Evolutionary conservation across 2,329 filamentous ascomycete genomes (phyloP), one percentile per base, ranked within the genome.

Genomic region (Pseudocercospora cruenta): DNA sequence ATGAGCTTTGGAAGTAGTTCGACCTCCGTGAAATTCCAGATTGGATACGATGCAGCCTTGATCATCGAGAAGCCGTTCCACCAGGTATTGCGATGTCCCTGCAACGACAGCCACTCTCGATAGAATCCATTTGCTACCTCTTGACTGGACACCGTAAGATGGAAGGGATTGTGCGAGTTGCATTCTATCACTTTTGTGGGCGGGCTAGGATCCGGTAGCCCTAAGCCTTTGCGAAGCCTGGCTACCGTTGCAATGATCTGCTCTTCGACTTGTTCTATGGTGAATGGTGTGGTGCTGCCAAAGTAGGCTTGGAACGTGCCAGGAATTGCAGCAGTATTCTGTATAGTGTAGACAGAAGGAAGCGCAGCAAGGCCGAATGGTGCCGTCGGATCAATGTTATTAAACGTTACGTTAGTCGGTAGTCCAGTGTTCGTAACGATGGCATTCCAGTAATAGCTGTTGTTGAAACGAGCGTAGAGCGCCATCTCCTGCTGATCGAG

Each of bases 401-500:
- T 64, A 26, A 72, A 28, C n/a, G 59, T 59, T 55, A 62, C 65
- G 58, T 71, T 70, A 28, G 39, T 31, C 16, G 71, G 70, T 4
- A 72, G 57, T 10, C 68, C 70, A 16, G 65, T 65, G 51, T 72
- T 68, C 28, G 60, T 55, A 7, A 73, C 43, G n/a, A 73, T 60
- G 1, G 65, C 60, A 54, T 70, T 66, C 67, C 66, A 73, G 59
- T 71, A 71, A 65, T 69, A 70, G 51, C 58, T 76, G 62, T 77
- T 76, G n/a, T 59, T 65, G 66, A 81, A 81, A 62, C 81, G 75
- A 2, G 62, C 19, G 61, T 84, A 83, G 3, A 83, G 31, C 0
- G 49, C 22, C 0, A 19, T 58, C 63, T 85, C 83, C 0, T 69
- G 45, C 0, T 57, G 0, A 39, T 70, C 72, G 5, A 84, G 72